Evolutionary conservation across 352 stramenopile genomes (phyloP).

Genomic region (Globisporangium radiosum): DNA sequence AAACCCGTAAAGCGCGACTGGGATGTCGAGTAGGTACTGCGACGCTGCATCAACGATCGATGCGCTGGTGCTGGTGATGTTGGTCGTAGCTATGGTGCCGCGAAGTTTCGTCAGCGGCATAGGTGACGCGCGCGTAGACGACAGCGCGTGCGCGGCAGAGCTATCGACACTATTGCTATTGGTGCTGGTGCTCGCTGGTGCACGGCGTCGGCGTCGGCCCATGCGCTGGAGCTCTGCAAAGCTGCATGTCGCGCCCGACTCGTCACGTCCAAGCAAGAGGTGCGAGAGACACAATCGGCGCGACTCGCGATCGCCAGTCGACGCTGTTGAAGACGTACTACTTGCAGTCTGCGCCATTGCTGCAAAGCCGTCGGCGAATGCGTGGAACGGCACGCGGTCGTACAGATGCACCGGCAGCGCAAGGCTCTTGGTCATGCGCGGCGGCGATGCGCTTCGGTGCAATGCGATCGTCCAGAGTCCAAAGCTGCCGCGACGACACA

Average conservation of each 20-base stretch:
- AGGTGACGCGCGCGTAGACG: constrained; percentile 16
- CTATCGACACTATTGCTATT: neutral
- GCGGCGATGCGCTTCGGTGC: constrained; percentile 17
- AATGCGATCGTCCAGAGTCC: constrained; percentile 44
- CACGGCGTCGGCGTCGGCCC: constrained; percentile 18
- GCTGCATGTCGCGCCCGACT: constrained; percentile 22
- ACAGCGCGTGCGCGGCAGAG: constrained; percentile 17
- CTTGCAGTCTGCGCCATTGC: neutral
- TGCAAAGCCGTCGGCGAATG: constrained; percentile 22
- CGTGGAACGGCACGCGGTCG: constrained; percentile 24
- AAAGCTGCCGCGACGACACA: constrained; percentile 45
- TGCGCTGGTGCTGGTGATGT: neutral
- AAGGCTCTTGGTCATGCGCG: constrained; percentile 13
- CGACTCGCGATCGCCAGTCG: neutral
- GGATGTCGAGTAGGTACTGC: constrained; percentile 52
- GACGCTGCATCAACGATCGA: constrained; percentile 6
- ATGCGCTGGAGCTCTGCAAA: constrained; percentile 12
- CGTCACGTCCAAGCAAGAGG: constrained; percentile 36
- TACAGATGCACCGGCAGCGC: constrained; percentile 12
- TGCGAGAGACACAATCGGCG: constrained; percentile 26
- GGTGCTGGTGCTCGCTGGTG: neutral
- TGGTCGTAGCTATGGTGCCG: constrained; percentile 1
- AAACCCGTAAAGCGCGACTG: constrained; percentile 41
- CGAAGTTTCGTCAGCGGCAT: constrained; percentile 12
- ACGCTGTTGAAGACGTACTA: neutral